phyloP scores from a whole-genome alignment of 768 basidiomycete species.

The Trametes maxima region DNA sequence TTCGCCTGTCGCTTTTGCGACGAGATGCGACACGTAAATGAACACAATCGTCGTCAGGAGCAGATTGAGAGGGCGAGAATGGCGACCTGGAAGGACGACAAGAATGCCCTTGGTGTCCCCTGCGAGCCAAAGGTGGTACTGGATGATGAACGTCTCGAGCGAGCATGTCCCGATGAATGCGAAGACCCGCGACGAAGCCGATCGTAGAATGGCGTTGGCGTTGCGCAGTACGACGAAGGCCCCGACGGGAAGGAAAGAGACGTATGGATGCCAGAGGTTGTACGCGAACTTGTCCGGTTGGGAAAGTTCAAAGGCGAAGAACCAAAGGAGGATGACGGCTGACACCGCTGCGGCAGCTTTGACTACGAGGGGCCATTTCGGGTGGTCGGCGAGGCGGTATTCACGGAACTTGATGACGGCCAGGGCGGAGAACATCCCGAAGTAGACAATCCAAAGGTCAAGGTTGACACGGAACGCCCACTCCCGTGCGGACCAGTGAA shows the following conservation, averaged over 20 bases:
- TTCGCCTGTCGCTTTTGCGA: conserved; percentile 73
- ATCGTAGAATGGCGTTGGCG: conserved; percentile 69
- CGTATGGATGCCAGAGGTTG: conserved; percentile 83
- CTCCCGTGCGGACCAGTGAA: conserved; percentile 83
- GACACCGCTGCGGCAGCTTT: conserved; percentile 55
- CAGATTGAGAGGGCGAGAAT: conserved; percentile 78
- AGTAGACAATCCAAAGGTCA: conserved; percentile 88
- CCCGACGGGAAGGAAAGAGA: conserved; percentile 78
- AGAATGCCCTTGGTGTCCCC: conserved; percentile 83
- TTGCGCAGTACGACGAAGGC: conserved; percentile 80
- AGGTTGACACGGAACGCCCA: conserved; percentile 89
- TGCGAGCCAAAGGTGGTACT: conserved; percentile 87
- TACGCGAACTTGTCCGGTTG: conserved; percentile 83
- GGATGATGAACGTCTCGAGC: conserved; percentile 89
- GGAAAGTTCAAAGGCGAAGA: conserved; percentile 77
- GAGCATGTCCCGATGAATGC: conserved; percentile 86
- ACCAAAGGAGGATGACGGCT: conserved; percentile 65
- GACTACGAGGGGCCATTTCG: conserved; percentile 59
- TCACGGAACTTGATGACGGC: conserved; percentile 77
- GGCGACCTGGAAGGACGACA: conserved; percentile 72
- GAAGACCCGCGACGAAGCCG: conserved; percentile 67
- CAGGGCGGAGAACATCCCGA: conserved; percentile 80
- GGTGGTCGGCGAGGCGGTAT: conserved; percentile 65
- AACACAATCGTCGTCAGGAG: conserved; percentile 76
- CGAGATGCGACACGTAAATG: conserved; percentile 76